These are phyloP conservation scores for Hypholoma sublateritium DNA, from an alignment of 768 basidiomycete species.

Conservation along the genomic window DNA sequence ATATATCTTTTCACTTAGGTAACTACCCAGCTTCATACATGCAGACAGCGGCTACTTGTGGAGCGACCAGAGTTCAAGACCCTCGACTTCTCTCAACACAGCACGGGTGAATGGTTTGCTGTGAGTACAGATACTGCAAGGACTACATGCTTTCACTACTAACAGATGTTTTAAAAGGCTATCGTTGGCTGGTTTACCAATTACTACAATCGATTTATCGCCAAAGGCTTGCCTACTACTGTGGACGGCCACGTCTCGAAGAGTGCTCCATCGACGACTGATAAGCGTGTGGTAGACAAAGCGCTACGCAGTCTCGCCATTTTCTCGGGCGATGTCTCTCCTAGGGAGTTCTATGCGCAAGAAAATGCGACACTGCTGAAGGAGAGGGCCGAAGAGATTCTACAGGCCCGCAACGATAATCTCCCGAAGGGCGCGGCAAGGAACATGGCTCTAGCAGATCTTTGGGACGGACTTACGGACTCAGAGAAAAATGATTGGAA, in stretches of 20 bases:
- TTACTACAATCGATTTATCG: too few species aligned
- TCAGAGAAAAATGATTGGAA: background rate
- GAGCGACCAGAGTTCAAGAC: background rate
- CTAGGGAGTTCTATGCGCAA: background rate
- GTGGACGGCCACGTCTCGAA: too few species aligned
- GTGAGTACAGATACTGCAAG: too few species aligned
- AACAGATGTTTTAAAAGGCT: too few species aligned
- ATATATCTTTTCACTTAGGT: too few species aligned
- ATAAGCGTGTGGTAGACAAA: background rate
- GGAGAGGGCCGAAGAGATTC: background rate
- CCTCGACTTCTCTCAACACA: background rate
- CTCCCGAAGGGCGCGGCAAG: background rate
- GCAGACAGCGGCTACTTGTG: too few species aligned
- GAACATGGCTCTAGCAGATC: background rate
- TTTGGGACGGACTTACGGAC: background rate
- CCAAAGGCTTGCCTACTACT: too few species aligned
- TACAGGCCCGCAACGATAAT: background rate
- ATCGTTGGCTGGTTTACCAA: too few species aligned
- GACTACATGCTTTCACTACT: too few species aligned
- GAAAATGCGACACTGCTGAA: background rate
- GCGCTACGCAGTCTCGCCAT: background rate
- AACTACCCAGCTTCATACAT: too few species aligned
- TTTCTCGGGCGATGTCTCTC: background rate
- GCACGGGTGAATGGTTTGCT: background rate
- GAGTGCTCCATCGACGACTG: background rate